Evolutionary conservation across 169 alveolate genomes (phyloP), one percentile per base, ranked within the genome.

Genomic region (Eimeria praecox): DNA sequence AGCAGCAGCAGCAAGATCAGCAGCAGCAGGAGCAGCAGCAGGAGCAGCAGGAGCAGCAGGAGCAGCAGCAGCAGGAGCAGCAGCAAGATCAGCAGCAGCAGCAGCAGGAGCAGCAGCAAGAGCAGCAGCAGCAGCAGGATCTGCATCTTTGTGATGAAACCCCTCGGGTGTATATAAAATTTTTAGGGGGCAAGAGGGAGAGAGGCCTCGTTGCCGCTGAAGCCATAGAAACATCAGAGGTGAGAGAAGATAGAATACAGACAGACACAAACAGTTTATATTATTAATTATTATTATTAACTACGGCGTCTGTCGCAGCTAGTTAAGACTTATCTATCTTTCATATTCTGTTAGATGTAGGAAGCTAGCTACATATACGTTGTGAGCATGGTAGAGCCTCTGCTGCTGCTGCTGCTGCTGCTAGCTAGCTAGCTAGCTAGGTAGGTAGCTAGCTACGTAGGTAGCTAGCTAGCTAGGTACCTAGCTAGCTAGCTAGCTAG

Each of bases 151-250:
- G 44, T 20, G 38, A 8, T 27, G 89, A 5, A 80, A 24, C n/a
- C 10, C 71, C 82, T 2, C 46, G 59, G 20, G 93, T 64, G 30
- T 59, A 54, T 8, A 83, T 87, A 22, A 42, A 87, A 40, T 87
- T 24, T 59, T 42, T 87, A n/a, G 93, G 93, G 9, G 66, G 82
- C 30, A 87, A 87, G 24, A 24, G 80, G 27, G 62, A 40, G 3
- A 56, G 80, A 33, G 93, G 82, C 10, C 78, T 87, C n/a, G 93
- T 87, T 46, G 93, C 93, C 5, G 38, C 93, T 24, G 62, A 87
- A 27, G n/a, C 56, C 10, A 87, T 87, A 10, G 82, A 54, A 42
- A n/a, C 78, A 1, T 44, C 82, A 3, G 93, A 87, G 82, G 82
- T 62, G 35, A 40, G 93, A 18, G 12, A 33, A 9, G 33, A 33